These are phyloP conservation scores for Fusarium temperatum DNA, from an alignment of 2,329 filamentous ascomycete genomes.

Conservation along the genomic window DNA sequence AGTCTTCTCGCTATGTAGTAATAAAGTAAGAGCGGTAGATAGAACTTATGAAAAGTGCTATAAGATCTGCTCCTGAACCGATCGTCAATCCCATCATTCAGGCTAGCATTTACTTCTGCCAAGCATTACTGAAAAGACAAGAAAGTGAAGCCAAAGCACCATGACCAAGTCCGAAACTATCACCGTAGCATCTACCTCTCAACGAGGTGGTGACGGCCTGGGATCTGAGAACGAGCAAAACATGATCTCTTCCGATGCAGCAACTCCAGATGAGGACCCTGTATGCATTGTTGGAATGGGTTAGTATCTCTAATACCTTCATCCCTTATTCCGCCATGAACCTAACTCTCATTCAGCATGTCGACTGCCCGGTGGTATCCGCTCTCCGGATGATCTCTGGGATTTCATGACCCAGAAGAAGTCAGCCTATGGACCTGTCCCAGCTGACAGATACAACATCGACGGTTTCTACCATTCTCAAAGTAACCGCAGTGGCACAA, in stretches of 20 bases:
- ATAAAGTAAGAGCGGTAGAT: accelerated
- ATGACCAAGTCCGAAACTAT: not conserved
- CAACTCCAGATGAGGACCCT: not conserved
- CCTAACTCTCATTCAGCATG: not conserved
- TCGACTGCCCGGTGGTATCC: not conserved
- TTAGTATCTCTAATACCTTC: accelerated
- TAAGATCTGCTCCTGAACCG: not conserved
- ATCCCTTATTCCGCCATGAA: accelerated
- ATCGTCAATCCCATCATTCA: accelerated
- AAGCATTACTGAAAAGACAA: not conserved
- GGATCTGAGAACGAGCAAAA: not conserved
- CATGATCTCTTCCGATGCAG: accelerated
- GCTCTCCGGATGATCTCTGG: not conserved
- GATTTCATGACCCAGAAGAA: not conserved
- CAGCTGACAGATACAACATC: not conserved
- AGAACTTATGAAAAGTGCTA: accelerated
- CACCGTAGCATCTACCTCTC: not conserved
- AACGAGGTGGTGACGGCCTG: accelerated
- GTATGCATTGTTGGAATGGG: not conserved
- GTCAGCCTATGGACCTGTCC: not conserved
- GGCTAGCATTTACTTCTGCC: not conserved
- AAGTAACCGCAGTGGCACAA: not conserved
- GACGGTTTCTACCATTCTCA: not conserved
- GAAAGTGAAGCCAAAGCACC: not conserved
- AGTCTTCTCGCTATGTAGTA: accelerated